Evolutionary conservation across 495 filamentous ascomycete species (phyloP), one percentile per base, ranked within the genome.

Genomic region (Penicillium simplicissimum): DNA sequence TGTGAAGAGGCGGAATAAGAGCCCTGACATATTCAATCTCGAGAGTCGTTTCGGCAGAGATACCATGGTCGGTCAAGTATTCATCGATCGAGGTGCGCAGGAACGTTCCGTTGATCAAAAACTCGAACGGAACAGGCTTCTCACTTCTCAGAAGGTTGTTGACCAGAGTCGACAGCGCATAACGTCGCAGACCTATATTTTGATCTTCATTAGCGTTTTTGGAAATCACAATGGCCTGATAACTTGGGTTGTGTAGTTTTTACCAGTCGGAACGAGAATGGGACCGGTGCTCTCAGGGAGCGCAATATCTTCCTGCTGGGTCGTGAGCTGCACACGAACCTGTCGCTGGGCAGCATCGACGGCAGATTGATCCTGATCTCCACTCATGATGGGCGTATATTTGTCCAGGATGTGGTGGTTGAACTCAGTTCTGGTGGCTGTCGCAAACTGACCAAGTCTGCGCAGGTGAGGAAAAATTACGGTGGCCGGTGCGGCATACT

Each of bases 11-110:
- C 0, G 95, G 95, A 71, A 96, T 87, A 55, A 96, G 78, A 55
- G 92, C 93, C 60, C 92, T 88, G 8, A 96, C 91, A 78, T 97
- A 98, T 80, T 97, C 93, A 47, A 98, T 84, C 35, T 88, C 89
- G 33, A 98, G 76, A 4, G 87, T 91, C 9, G 88, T 88, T 77
- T 98, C 95, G 33, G 92, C 82, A 42, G 91, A 96, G 58, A 97
- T 87, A 43, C 93, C 95, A 76, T 95, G 88, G 62, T 83, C 78
- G 23, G 85, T 87, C 53, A 98, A 85, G 76, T 95, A 97, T 67
- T 96, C 87, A 68, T 96, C 92, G 63, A 98, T 84, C 35, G 89
- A 91, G 28, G 91, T 90, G 42, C 91, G 88, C 28, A 98, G 85
- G 75, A 96, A 96, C 63, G 88, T 85, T 67, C 96, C 95, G 67